Evolutionary conservation across 2,329 filamentous ascomycete species (phyloP).

Genomic region (Pyrenophora tritici-repentis): DNA sequence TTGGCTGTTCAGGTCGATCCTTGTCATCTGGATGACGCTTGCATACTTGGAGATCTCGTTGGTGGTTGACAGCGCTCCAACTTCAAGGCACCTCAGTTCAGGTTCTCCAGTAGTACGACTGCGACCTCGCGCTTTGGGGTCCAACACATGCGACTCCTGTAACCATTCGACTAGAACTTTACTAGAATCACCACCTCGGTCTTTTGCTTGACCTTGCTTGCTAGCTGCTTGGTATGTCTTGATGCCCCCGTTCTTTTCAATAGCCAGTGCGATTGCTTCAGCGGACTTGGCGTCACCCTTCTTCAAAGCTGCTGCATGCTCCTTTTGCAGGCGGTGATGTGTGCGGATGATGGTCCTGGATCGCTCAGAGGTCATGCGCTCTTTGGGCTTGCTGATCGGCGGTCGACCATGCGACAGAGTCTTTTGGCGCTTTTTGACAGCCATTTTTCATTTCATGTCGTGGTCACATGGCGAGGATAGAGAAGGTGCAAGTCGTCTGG

Average conservation of each 20-base stretch:
- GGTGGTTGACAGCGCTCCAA: conserved; percentile 81
- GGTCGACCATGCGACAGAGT: conserved; percentile 43
- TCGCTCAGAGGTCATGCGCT: conserved; percentile 59
- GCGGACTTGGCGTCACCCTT: conserved; percentile 49
- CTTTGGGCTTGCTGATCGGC: conserved; percentile 33
- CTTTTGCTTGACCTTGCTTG: conserved; percentile 63
- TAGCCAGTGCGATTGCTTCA: conserved; percentile 53
- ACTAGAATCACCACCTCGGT: conserved; percentile 68
- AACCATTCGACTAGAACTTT: conserved; percentile 65
- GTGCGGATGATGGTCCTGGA: conserved; percentile 63
- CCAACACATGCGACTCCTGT: conserved; percentile 33
- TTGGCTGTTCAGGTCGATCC: conserved; percentile 91
- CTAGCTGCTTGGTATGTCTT: conserved; percentile 66
- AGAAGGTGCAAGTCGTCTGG: background rate
- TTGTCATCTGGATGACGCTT: conserved; percentile 70
- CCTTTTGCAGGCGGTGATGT: conserved; percentile 65
- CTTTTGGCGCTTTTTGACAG: conserved; percentile 42
- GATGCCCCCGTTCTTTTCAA: conserved; percentile 63
- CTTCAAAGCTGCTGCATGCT: conserved; percentile 57
- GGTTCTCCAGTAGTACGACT: conserved; percentile 2
- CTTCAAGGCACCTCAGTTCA: conserved; percentile 74
- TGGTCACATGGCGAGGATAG: conserved; percentile 5
- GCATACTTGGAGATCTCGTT: conserved; percentile 80
- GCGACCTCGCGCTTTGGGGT: conserved; percentile 11
- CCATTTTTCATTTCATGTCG: conserved; percentile 25